Conservation (phyloP, 495 filamentous ascomycete species). For the Podospora australis region DNA sequence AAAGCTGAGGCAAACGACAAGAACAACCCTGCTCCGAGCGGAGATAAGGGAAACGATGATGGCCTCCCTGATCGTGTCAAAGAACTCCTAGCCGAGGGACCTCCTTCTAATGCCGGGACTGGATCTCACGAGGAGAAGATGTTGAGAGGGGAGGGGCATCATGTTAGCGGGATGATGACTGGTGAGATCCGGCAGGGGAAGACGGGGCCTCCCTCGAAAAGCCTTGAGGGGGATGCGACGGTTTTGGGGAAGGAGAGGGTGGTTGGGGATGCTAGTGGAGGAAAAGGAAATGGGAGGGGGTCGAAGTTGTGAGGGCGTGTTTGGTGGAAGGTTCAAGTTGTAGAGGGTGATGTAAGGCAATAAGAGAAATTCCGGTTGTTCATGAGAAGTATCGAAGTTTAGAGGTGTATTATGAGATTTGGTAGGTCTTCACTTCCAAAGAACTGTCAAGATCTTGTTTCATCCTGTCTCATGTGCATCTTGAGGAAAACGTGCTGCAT, state of each 20-base stretch:
- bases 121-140: conserved; percentile 16
- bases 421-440: too few relatives aligned
- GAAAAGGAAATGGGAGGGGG: conserved; percentile 4
- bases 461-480: not conserved
- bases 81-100: conserved; percentile 7
- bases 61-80: not conserved
- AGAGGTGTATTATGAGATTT: too few relatives aligned
- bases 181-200: conserved; percentile 10
- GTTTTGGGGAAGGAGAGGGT: conserved; percentile 14
- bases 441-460: too few relatives aligned
- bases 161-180: conserved; percentile 14
- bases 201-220: not conserved
- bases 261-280: conserved; percentile 1
- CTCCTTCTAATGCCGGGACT: too few relatives aligned
- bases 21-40: not conserved
- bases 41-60: not conserved
- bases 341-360: not conserved
- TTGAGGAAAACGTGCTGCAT: not conserved
- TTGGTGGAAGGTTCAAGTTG: too few relatives aligned
- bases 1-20: conserved; percentile 34
- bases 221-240: conserved; percentile 8
- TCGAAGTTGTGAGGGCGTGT: conserved; percentile 6
- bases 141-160: conserved; percentile 8
- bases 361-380: too few relatives aligned
- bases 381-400: too few relatives aligned